Percentiles rank a stretch among this genome's conserved stretches.
Conservation (phyloP, 2,329 filamentous ascomycete species). For the Fusarium armeniacum region DNA sequence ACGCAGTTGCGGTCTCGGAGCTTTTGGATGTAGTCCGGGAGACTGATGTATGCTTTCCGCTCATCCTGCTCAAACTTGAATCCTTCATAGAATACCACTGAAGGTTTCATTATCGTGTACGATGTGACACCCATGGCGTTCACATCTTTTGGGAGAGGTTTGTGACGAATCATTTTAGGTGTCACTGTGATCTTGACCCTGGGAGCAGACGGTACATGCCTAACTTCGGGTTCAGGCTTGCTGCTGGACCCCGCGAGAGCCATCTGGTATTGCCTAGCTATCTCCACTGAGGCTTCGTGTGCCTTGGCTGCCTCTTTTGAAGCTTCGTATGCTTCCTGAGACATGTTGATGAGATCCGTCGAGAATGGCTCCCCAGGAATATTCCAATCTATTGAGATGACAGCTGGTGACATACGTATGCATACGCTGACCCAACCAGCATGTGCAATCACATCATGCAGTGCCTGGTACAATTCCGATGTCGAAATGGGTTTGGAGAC, state of each 20-base stretch:
- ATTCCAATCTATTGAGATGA: slow-evolving; percentile 49
- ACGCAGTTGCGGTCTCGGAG: slow-evolving; percentile 29
- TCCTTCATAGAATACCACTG: slow-evolving; percentile 53
- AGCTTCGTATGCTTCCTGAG: slow-evolving; percentile 32
- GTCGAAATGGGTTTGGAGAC: slow-evolving; percentile 18
- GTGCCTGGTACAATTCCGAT: slow-evolving; percentile 40
- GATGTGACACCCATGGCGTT: slow-evolving; percentile 30
- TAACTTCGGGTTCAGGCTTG: background rate
- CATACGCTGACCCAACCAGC: slow-evolving; percentile 53
- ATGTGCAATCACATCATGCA: slow-evolving; percentile 52
- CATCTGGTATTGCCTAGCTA: background rate
- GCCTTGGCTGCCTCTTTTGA: slow-evolving; percentile 28
- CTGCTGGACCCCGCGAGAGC: background rate
- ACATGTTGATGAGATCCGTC: slow-evolving; percentile 43
- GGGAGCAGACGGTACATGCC: slow-evolving; percentile 24
- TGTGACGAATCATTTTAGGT: slow-evolving; percentile 48
- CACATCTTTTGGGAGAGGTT: slow-evolving; percentile 15
- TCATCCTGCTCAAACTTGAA: slow-evolving; percentile 44
- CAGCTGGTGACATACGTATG: slow-evolving; percentile 45
- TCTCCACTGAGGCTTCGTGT: slow-evolving; percentile 7
- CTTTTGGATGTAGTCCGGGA: slow-evolving; percentile 43
- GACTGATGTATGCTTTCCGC: slow-evolving; percentile 25
- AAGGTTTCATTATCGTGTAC: slow-evolving; percentile 46
- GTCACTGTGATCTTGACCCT: slow-evolving; percentile 54
- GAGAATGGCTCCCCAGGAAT: slow-evolving; percentile 49